phyloP scores from a whole-genome alignment of 192 early-diverging fungal genomes.

The Diversispora epigaea region DNA sequence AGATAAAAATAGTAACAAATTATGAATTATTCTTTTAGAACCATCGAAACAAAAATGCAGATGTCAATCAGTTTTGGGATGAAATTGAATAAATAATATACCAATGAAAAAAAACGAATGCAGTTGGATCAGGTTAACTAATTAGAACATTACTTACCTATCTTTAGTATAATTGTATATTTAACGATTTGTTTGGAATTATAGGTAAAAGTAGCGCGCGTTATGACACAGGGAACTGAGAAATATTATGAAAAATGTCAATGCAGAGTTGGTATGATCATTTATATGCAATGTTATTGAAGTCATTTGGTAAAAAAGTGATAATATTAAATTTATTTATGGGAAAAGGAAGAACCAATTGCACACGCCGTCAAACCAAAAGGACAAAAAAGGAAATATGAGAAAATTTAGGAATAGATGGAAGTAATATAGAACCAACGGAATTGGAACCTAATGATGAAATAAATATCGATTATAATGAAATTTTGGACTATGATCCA shows the following conservation, averaged over 20 bases:
- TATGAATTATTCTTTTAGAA: conserved; percentile 23
- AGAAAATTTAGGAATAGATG: conserved; percentile 6
- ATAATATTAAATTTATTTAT: conserved; percentile 13
- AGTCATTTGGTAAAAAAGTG: conserved; percentile 21
- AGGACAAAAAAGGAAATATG: not conserved
- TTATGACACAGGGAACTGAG: conserved; percentile 3
- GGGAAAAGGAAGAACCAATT: not conserved
- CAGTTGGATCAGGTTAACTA: conserved; percentile 12
- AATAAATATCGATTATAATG: not conserved
- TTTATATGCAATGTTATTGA: conserved; percentile 20
- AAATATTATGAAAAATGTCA: conserved; percentile 23
- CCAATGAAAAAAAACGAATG: conserved; percentile 13
- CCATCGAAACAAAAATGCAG: conserved; percentile 25
- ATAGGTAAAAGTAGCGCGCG: not conserved
- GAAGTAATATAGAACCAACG: not conserved
- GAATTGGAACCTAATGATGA: not conserved
- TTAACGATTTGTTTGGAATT: conserved; percentile 7
- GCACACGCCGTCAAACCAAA: not conserved
- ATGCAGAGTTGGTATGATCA: conserved; percentile 9
- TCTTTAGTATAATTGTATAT: not conserved
- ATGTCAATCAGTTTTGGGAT: conserved; percentile 28
- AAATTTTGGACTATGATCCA: not conserved
- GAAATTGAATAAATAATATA: conserved; percentile 17
- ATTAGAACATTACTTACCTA: not conserved
- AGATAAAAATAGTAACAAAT: conserved; percentile 11